Conservation (phyloP, 2,329 filamentous ascomycete species). For the Cercospora citrullina region DNA sequence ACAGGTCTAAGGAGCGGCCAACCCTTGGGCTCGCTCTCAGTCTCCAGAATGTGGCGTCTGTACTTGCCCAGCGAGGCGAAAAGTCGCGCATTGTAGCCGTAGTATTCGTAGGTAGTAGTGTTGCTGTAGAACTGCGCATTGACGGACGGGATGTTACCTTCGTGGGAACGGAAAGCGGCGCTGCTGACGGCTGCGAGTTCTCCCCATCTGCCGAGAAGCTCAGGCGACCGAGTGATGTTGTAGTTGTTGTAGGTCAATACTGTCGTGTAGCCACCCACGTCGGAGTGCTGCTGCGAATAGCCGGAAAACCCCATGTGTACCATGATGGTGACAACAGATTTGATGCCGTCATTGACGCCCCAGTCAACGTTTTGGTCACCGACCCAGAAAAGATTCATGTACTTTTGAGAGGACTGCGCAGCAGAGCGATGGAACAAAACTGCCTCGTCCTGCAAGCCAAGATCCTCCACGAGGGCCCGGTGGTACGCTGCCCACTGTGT, state of each 20-base stretch:
- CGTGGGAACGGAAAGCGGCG: slow-evolving; percentile 41
- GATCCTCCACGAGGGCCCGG: slow-evolving; percentile 34
- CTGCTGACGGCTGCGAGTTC: slow-evolving; percentile 41
- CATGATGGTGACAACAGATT: slow-evolving; percentile 39
- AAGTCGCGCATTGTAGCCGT: slow-evolving; percentile 41
- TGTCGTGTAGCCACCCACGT: slow-evolving; percentile 43
- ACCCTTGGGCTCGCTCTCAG: slow-evolving; percentile 31
- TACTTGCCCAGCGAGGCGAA: slow-evolving; percentile 40
- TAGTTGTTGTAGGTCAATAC: slow-evolving; percentile 34
- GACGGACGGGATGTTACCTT: slow-evolving; percentile 42
- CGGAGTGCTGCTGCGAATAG: slow-evolving; percentile 40
- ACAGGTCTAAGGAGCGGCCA: slow-evolving; percentile 35
- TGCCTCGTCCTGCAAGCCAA: slow-evolving; percentile 35
- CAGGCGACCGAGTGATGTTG: slow-evolving; percentile 40
- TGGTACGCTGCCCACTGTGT: slow-evolving; percentile 40
- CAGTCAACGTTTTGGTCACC: slow-evolving; percentile 42
- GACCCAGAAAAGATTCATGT: slow-evolving; percentile 44
- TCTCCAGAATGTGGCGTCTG: slow-evolving; percentile 35
- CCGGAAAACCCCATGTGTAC: slow-evolving; percentile 43
- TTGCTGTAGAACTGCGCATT: slow-evolving; percentile 44
- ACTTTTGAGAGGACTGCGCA: slow-evolving; percentile 36
- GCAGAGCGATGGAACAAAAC: slow-evolving; percentile 42
- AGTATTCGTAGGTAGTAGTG: slow-evolving; percentile 38
- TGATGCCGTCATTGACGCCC: slow-evolving; percentile 41
- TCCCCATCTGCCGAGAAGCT: slow-evolving; percentile 43